A percentile compares a stretch with the other conserved stretches of the same genome.
Evolutionary conservation across 306 rosid species (phyloP).

Genomic region (Cucumis hystrix): DNA sequence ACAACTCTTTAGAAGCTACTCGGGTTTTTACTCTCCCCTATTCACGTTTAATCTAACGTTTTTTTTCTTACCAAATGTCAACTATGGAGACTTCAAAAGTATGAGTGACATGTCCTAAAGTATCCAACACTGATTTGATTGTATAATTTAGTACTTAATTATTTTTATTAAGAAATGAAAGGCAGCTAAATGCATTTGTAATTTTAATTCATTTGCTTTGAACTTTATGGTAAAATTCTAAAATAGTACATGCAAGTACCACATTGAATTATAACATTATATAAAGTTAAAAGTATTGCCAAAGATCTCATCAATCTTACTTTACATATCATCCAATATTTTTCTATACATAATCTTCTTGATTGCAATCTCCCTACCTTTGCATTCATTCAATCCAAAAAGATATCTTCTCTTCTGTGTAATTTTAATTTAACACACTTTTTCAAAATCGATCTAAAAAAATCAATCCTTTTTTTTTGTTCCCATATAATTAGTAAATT

Average conservation of each 20-base stretch:
- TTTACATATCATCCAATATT: conserved; percentile 12
- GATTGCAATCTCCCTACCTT: conserved; percentile 21
- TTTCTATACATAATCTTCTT: neutral
- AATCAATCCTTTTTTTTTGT: neutral
- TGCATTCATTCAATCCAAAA: conserved; percentile 9
- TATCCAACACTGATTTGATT: neutral
- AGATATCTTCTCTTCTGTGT: conserved; percentile 9
- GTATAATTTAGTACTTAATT: neutral
- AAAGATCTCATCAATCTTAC: conserved; percentile 9
- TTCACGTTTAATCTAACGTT: no score
- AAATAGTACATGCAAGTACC: conserved; percentile 1
- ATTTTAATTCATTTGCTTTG: neutral
- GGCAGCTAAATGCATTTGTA: neutral
- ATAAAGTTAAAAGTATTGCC: conserved; percentile 1
- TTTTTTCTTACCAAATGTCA: no score
- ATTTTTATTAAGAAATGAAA: neutral
- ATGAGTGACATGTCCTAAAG: neutral
- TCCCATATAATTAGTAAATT: neutral
- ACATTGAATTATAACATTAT: conserved; percentile 6
- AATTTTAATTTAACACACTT: neutral
- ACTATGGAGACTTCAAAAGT: no score
- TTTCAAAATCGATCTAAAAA: neutral
- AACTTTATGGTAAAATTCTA: neutral
- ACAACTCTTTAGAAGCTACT: no score
- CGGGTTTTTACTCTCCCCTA: no score